Conservation (phyloP, 108 stramenopile species). For the Nitzschia sp. region DNA sequence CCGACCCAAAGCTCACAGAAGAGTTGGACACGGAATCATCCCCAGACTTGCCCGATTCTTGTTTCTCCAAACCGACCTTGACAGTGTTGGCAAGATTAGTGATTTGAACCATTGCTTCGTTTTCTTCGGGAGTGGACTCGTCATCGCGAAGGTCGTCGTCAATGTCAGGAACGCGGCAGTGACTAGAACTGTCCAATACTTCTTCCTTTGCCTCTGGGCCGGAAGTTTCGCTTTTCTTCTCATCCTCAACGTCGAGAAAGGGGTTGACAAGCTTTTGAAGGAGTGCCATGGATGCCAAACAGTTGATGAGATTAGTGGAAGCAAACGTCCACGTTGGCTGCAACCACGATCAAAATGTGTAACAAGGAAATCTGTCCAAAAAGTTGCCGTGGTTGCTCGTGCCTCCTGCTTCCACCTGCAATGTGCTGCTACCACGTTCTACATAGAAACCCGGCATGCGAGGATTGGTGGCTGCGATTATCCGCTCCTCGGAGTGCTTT, state of each 20-base stretch:
- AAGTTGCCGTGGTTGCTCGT: no score
- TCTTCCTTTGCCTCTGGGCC: no score
- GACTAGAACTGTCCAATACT: no score
- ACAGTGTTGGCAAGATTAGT: constrained; percentile 6
- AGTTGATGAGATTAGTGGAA: no score
- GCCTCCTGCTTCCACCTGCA: no score
- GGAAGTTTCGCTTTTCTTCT: not conserved
- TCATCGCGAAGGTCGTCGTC: not conserved
- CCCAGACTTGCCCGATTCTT: not conserved
- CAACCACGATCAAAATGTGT: no score
- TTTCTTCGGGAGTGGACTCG: not conserved
- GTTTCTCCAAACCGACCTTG: not conserved
- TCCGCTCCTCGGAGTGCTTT: no score
- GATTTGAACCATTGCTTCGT: constrained; percentile 4
- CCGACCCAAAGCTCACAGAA: constrained; percentile 36
- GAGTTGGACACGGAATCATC: constrained; percentile 8
- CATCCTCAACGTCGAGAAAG: not conserved
- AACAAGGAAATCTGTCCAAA: no score
- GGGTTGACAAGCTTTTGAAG: not conserved
- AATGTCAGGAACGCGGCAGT: not conserved
- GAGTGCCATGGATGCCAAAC: not conserved
- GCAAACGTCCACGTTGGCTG: no score
- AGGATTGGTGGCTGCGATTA: no score
- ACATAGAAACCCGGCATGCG: no score
- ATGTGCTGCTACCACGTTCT: no score